Conservation (phyloP, 2,329 filamentous ascomycete genomes). For the Aspergillus awamori region DNA sequence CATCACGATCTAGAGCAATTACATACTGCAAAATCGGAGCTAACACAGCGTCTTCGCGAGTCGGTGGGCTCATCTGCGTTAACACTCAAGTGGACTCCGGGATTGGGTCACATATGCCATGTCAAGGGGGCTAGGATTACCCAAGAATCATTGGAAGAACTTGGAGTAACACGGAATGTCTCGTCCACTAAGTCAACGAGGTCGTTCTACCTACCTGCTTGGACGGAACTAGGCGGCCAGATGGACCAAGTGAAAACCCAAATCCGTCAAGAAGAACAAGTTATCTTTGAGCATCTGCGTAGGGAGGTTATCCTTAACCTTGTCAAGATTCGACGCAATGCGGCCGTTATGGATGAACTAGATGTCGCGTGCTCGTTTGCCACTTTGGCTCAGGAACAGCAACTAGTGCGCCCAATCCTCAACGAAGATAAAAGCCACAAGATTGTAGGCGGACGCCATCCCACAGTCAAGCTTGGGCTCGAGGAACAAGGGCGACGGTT, state of each 20-base stretch:
- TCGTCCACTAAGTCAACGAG: conserved; percentile 81
- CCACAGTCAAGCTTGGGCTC: conserved; percentile 85
- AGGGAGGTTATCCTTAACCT: conserved; percentile 77
- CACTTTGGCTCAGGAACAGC: conserved; percentile 71
- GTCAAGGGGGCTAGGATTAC: conserved; percentile 76
- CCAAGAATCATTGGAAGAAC: conserved; percentile 44
- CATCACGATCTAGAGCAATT: conserved; percentile 69
- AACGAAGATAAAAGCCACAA: conserved; percentile 68
- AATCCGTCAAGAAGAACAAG: conserved; percentile 82
- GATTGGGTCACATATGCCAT: conserved; percentile 86
- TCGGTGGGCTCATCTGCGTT: conserved; percentile 66
- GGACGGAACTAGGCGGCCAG: conserved; percentile 77
- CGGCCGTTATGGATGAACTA: conserved; percentile 87
- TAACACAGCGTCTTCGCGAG: conserved; percentile 65
- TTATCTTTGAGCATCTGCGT: conserved; percentile 74
- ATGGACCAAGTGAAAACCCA: conserved; percentile 77
- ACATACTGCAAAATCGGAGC: conserved; percentile 58
- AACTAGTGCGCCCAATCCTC: conserved; percentile 72
- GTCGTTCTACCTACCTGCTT: conserved; percentile 80
- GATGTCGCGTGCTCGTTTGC: conserved; percentile 90
- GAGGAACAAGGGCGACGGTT: conserved; percentile 78
- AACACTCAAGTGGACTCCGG: conserved; percentile 82
- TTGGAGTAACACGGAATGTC: conserved; percentile 59
- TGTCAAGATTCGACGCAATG: conserved; percentile 84
- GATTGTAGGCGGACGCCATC: conserved; percentile 84